phyloP scores from a whole-genome alignment of 495 filamentous ascomycete genomes.

The Penicillium argentinense region DNA sequence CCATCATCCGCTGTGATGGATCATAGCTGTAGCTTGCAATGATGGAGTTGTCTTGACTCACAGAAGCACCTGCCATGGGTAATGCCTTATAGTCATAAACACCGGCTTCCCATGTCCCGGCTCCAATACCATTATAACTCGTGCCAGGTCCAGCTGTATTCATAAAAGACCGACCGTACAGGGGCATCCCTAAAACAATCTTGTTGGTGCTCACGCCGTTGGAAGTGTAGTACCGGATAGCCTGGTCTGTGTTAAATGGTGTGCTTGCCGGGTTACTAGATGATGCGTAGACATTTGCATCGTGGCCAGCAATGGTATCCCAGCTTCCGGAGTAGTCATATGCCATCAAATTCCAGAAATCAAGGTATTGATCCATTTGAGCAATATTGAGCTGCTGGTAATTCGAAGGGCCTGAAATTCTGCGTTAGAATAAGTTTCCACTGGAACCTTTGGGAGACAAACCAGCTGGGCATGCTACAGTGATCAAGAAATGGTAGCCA shows the following conservation, averaged over 20 bases:
- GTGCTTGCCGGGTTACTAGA: conserved; percentile 54
- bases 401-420: conserved; percentile 52
- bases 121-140: conserved; percentile 65
- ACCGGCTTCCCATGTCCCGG: conserved; percentile 69
- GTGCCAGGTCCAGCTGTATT: conserved; percentile 69
- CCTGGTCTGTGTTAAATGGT: conserved; percentile 67
- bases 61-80: conserved; percentile 36
- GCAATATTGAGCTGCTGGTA: conserved; percentile 59
- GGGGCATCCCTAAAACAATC: conserved; percentile 78
- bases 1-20: conserved; percentile 50
- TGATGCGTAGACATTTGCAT: conserved; percentile 69
- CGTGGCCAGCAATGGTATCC: conserved; percentile 67
- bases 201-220: conserved; percentile 63
- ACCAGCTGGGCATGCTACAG: conserved; percentile 61
- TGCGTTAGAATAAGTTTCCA: conserved; percentile 3
- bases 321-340: conserved; percentile 75
- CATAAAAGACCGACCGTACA: conserved; percentile 82
- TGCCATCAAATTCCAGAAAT: conserved; percentile 74
- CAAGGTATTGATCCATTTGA: conserved; percentile 66
- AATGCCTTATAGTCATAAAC: conserved; percentile 76
- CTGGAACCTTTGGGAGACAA: neutral
- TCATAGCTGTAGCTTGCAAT: conserved; percentile 73
- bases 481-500: conserved; percentile 63
- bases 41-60: conserved; percentile 12
- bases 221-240: conserved; percentile 60